Evolutionary conservation across 495 filamentous ascomycete species (phyloP).

Genomic region (Tetracladium marchalianum): DNA sequence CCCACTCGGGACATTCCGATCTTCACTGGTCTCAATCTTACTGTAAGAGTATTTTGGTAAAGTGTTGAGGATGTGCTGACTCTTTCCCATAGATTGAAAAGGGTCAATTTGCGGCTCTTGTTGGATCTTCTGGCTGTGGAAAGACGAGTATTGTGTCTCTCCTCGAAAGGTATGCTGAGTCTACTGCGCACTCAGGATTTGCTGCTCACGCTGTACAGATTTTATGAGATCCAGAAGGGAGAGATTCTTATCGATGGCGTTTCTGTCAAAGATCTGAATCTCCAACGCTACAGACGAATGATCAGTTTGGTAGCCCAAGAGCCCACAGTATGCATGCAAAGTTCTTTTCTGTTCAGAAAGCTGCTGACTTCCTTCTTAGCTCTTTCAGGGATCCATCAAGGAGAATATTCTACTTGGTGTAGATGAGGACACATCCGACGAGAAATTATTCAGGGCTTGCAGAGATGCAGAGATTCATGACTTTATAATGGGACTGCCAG

Average conservation of each 20-base stretch:
- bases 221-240: slow-evolving; percentile 48
- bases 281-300: slow-evolving; percentile 39
- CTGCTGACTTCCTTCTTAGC: neutral
- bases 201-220: slow-evolving; percentile 21
- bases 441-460: slow-evolving; percentile 44
- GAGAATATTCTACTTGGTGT: slow-evolving; percentile 49
- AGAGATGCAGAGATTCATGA: slow-evolving; percentile 51
- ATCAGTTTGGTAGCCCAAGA: slow-evolving; percentile 57
- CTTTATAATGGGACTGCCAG: slow-evolving; percentile 49
- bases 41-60: slow-evolving; percentile 4
- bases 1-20: slow-evolving; percentile 39
- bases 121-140: slow-evolving; percentile 62
- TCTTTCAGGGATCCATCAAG: slow-evolving; percentile 44
- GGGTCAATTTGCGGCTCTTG: slow-evolving; percentile 59
- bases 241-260: slow-evolving; percentile 40
- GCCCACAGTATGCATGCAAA: slow-evolving; percentile 20
- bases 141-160: slow-evolving; percentile 61
- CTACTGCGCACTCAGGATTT: too few relatives aligned
- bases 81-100: slow-evolving; percentile 36
- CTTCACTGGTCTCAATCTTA: slow-evolving; percentile 42
- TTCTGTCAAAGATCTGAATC: slow-evolving; percentile 33
- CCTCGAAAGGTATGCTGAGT: slow-evolving; percentile 32
- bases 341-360: neutral
- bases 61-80: neutral
- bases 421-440: slow-evolving; percentile 32